A percentile compares a stretch with the other conserved stretches of the same genome.
These are phyloP conservation scores for Heliamphora exappendiculata DNA, from an alignment of 148 eudicot species.

Conservation along the genomic window DNA sequence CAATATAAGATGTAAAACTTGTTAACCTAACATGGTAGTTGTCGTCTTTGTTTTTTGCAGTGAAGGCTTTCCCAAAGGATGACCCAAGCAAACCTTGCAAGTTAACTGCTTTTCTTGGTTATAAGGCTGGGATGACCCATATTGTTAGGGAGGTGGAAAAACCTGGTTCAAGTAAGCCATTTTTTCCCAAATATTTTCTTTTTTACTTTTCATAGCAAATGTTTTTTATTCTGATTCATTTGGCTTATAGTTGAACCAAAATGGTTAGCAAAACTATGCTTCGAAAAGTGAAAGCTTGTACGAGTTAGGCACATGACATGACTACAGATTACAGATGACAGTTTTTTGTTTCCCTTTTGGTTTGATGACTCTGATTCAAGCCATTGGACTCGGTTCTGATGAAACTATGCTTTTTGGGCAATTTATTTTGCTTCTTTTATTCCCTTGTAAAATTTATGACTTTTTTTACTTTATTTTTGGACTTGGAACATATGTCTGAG, in stretches of 20 bases:
- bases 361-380: background rate
- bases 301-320: background rate
- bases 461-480: background rate
- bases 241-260: background rate
- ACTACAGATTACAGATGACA: too few relatives aligned
- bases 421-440: background rate
- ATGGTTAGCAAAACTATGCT: too few relatives aligned
- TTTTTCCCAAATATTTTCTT: background rate
- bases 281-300: background rate
- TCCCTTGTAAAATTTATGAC: background rate
- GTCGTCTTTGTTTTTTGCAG: conserved; percentile 27
- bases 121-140: conserved; percentile 84
- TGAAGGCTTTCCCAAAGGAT: conserved; percentile 79
- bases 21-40: background rate
- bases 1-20: background rate
- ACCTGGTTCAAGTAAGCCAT: conserved; percentile 64
- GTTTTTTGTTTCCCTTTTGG: background rate
- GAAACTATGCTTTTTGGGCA: background rate
- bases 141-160: conserved; percentile 78
- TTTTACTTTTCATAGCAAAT: background rate
- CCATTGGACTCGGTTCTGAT: background rate
- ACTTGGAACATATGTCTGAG: background rate
- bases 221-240: background rate
- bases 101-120: conserved; percentile 77
- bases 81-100: conserved; percentile 57